Conservation (phyloP, 345 rosid species). For the Corchorus olitorius region DNA sequence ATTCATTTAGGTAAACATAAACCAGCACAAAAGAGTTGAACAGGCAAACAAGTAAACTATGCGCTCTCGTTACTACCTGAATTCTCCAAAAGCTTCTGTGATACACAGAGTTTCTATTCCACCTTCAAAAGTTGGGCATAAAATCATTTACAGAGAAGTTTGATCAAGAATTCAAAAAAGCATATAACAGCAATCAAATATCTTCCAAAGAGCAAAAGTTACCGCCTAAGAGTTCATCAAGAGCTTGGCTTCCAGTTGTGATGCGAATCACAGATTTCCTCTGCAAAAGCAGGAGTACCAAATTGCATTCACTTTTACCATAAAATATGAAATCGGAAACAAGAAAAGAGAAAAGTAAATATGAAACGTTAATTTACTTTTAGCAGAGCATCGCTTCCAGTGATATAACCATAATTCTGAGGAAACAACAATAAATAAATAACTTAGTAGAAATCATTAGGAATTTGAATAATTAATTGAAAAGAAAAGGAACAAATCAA, state of each 20-base stretch:
- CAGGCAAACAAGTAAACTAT: neutral
- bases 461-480: neutral
- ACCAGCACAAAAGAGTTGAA: neutral
- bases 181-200: neutral
- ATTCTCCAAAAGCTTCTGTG: slow-evolving; percentile 96
- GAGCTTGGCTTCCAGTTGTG: slow-evolving; percentile 96
- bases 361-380: slow-evolving; percentile 48
- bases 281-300: slow-evolving; percentile 25
- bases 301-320: neutral
- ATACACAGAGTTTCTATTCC: slow-evolving; percentile 78
- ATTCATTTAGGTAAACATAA: neutral
- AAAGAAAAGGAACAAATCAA: neutral
- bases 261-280: slow-evolving; percentile 72
- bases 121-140: slow-evolving; percentile 47
- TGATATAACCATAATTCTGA: slow-evolving; percentile 87
- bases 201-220: slow-evolving; percentile 6
- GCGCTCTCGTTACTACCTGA: slow-evolving; percentile 51
- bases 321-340: neutral
- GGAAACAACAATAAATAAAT: neutral
- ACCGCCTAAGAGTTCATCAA: slow-evolving; percentile 92
- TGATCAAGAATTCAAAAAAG: neutral
- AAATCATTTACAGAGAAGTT: neutral
- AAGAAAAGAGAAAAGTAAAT: neutral
- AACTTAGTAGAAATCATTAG: neutral
- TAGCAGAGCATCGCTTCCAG: slow-evolving; percentile 89